Evolutionary conservation across 139 green algal species (phyloP).

Genomic region (Ettlia oleoabundans): DNA sequence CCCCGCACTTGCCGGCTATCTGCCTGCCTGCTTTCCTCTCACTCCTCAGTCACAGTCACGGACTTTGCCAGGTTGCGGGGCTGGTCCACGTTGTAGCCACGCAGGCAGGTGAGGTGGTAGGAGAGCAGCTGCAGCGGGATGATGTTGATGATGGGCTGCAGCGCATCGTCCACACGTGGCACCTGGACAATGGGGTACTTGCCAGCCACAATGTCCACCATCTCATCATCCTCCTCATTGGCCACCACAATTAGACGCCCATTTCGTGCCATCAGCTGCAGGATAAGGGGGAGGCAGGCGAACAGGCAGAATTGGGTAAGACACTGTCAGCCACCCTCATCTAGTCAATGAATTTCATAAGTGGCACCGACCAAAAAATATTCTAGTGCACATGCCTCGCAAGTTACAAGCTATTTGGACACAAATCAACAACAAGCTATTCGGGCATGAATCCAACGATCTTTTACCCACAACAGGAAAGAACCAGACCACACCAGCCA

Average conservation of each 20-base stretch:
- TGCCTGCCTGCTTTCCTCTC: background rate
- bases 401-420: too few species aligned
- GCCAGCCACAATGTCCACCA: conserved; percentile 45
- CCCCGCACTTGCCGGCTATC: too few species aligned
- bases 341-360: too few species aligned
- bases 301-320: too few species aligned
- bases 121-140: conserved; percentile 93
- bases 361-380: too few species aligned
- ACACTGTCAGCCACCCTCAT: too few species aligned
- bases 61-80: conserved; percentile 48
- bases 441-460: too few species aligned
- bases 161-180: conserved; percentile 64
- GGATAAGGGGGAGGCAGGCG: background rate
- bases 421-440: too few species aligned
- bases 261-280: conserved; percentile 74
- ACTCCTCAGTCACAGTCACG: conserved; percentile 82
- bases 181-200: conserved; percentile 63
- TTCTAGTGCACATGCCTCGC: too few species aligned
- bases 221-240: conserved; percentile 70
- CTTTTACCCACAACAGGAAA: background rate
- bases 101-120: conserved; percentile 93
- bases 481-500: background rate
- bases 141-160: conserved; percentile 96
- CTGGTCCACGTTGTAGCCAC: conserved; percentile 95
- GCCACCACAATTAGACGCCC: conserved; percentile 86